A percentile compares a stretch with the other conserved stretches of the same genome.
Conservation (phyloP, 345 rosid genomes). For the Syzygium jambos region DNA sequence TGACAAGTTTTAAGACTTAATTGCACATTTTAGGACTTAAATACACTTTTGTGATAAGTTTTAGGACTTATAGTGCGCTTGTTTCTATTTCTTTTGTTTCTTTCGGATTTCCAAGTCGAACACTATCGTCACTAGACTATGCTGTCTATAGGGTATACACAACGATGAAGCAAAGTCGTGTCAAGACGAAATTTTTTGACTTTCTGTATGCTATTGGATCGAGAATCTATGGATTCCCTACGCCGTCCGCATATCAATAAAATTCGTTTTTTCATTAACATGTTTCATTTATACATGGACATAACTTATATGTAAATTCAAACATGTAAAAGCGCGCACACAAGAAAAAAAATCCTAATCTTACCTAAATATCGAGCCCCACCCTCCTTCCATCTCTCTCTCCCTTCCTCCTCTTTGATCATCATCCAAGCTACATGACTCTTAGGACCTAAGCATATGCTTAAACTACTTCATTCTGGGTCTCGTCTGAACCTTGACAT, state of each 20-base stretch:
- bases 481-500: too few species aligned
- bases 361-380: background rate
- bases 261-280: background rate
- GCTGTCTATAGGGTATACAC: background rate
- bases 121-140: background rate
- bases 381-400: background rate
- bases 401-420: background rate
- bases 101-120: background rate
- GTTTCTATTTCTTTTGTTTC: background rate
- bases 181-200: background rate
- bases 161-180: background rate
- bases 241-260: background rate
- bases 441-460: too few species aligned
- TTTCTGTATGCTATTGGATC: background rate
- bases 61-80: too few species aligned
- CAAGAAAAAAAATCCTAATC: background rate
- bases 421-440: background rate
- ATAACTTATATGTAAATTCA: background rate
- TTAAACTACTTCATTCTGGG: too few species aligned
- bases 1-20: too few species aligned
- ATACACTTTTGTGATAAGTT: too few species aligned
- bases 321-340: background rate
- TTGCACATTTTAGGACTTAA: too few species aligned
- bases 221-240: background rate
- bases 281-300: background rate